Evolutionary conservation across 257 asterid genomes (phyloP).

Genomic region (Jacaranda copaia): DNA sequence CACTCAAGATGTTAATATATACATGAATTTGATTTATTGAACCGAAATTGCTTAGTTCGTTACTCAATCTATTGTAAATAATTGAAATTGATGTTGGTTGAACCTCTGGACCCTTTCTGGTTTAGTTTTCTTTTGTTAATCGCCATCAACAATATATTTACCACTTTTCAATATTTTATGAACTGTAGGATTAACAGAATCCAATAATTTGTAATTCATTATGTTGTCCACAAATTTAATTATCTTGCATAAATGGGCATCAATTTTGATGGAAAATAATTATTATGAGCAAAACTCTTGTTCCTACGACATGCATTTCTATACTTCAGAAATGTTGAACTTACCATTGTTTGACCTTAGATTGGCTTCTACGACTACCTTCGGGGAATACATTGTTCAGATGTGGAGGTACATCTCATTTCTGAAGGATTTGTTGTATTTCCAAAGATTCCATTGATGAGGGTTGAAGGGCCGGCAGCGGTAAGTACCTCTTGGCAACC

Average conservation of each 20-base stretch:
- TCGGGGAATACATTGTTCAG: slow-evolving; percentile 78
- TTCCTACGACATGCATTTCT: slow-evolving; percentile 23
- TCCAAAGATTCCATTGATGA: slow-evolving; percentile 94
- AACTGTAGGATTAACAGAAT: slow-evolving; percentile 11
- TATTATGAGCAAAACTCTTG: slow-evolving; percentile 8
- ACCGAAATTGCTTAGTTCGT: not conserved
- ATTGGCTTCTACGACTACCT: slow-evolving; percentile 86
- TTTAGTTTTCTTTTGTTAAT: too few species aligned
- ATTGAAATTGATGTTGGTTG: slow-evolving; percentile 14
- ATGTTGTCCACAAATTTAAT: slow-evolving; percentile 24
- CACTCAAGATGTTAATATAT: slow-evolving; percentile 12
- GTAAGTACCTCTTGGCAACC: slow-evolving; percentile 60
- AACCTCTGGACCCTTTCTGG: slow-evolving; percentile 15
- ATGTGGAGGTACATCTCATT: slow-evolving; percentile 90
- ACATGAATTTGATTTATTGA: slow-evolving; percentile 6
- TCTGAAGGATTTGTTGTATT: slow-evolving; percentile 95
- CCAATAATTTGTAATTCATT: not conserved
- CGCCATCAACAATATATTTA: not conserved
- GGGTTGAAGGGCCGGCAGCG: slow-evolving; percentile 96
- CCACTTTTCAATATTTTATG: not conserved
- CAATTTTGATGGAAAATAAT: not conserved
- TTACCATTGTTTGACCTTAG: slow-evolving; percentile 50
- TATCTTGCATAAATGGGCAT: not conserved
- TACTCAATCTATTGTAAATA: too few species aligned
- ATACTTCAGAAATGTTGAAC: slow-evolving; percentile 34